phyloP scores from a whole-genome alignment of 805 yeast species.

The Candida boleticola region DNA sequence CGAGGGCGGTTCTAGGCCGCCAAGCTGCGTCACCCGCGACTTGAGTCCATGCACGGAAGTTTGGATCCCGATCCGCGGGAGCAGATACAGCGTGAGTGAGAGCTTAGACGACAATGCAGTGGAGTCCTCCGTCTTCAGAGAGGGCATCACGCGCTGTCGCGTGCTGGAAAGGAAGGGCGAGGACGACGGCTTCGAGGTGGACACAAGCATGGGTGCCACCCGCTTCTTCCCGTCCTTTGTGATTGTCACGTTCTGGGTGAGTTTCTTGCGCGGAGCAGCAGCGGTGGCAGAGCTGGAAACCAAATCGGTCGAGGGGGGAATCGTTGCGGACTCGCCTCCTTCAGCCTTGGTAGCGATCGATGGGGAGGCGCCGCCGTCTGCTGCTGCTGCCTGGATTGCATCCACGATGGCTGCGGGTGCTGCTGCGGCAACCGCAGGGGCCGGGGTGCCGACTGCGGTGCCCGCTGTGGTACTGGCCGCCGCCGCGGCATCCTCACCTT shows the following conservation, averaged over 20 bases:
- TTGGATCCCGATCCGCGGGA: constrained; percentile 66
- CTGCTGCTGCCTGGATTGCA: background rate
- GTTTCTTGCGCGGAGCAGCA: constrained; percentile 18
- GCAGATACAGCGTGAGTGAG: constrained; percentile 43
- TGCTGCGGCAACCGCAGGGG: background rate
- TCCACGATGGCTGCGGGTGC: background rate
- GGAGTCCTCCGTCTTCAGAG: background rate
- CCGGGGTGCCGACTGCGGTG: background rate
- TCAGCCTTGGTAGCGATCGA: background rate
- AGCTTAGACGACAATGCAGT: constrained; percentile 20
- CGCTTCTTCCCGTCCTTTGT: constrained; percentile 76
- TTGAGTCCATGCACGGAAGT: constrained; percentile 61
- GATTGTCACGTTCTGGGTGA: constrained; percentile 52
- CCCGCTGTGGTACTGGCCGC: no score
- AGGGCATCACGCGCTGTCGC: constrained; percentile 8
- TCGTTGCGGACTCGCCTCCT: no score
- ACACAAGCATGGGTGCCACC: constrained; percentile 67
- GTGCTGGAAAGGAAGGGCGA: constrained; percentile 13
- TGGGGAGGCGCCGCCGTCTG: background rate
- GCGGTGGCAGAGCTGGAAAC: background rate
- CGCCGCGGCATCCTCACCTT: background rate
- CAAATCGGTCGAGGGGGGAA: no score
- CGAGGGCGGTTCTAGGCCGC: background rate
- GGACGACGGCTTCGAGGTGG: constrained; percentile 31
- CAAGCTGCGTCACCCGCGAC: constrained; percentile 9